Conservation (phyloP, 2,329 filamentous ascomycete genomes). For the Phaeomoniella chlamydospora region DNA sequence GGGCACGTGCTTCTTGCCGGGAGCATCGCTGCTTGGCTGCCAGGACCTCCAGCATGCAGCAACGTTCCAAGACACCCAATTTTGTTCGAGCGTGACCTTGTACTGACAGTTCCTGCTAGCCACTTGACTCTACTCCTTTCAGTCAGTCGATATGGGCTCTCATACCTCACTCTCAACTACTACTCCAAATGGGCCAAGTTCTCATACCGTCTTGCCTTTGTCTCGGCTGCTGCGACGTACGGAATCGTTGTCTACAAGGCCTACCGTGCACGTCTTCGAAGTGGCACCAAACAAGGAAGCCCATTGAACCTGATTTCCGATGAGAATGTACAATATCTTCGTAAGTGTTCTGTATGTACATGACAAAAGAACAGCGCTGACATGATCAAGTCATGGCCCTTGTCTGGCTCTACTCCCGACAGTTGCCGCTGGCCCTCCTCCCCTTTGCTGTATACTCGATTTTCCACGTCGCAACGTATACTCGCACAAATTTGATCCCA, state of each 20-base stretch:
- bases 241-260: conserved; percentile 99
- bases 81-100: too few species aligned
- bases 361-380: conserved; percentile 2
- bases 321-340: conserved; percentile 95
- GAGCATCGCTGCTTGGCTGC: too few species aligned
- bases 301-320: conserved; percentile 58
- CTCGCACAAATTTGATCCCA: conserved; percentile 82
- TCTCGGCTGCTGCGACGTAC: conserved; percentile 82
- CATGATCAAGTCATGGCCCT: conserved; percentile 68
- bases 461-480: conserved; percentile 97
- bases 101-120: too few species aligned
- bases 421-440: conserved; percentile 78
- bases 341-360: conserved; percentile 39
- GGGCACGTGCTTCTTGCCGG: too few species aligned
- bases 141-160: conserved; percentile 69
- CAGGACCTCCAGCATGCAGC: too few species aligned
- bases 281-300: conserved; percentile 51
- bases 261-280: conserved; percentile 69
- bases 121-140: conserved; percentile 76
- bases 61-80: too few species aligned
- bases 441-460: conserved; percentile 95
- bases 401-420: conserved; percentile 83
- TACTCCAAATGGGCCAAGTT: conserved; percentile 62
- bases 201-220: conserved; percentile 79
- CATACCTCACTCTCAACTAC: conserved; percentile 81